These are phyloP conservation scores for Scortechinia acanthostroma DNA, from an alignment of 2,329 filamentous ascomycete species.

Conservation along the genomic window DNA sequence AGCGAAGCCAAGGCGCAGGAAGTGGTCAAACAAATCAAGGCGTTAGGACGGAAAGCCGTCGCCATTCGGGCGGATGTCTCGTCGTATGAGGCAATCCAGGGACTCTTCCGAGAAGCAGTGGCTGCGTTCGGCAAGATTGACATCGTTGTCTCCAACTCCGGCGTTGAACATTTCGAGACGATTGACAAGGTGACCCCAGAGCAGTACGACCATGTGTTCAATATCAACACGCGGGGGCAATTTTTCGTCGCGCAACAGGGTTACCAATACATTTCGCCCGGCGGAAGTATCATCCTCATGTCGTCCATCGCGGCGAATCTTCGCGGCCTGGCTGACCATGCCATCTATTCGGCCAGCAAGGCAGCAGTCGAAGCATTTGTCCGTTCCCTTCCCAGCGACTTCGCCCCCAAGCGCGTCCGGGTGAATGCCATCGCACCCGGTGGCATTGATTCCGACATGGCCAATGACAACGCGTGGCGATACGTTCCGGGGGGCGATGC, in stretches of 20 bases:
- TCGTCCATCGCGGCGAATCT: constrained; percentile 62
- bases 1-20: constrained; percentile 45
- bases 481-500: constrained; percentile 49
- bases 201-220: constrained; percentile 67
- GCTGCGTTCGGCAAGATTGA: constrained; percentile 63
- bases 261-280: constrained; percentile 62
- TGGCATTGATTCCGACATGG: constrained; percentile 74
- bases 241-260: constrained; percentile 75
- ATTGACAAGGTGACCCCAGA: constrained; percentile 64
- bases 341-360: constrained; percentile 66
- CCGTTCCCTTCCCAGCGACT: constrained; percentile 66
- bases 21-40: constrained; percentile 42
- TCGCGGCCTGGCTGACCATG: constrained; percentile 62
- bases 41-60: constrained; percentile 47
- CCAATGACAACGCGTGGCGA: constrained; percentile 62
- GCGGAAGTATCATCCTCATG: constrained; percentile 69
- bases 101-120: constrained; percentile 59
- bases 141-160: constrained; percentile 68
- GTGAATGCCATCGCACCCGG: constrained; percentile 69
- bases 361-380: constrained; percentile 69
- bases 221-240: constrained; percentile 64
- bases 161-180: constrained; percentile 66
- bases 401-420: constrained; percentile 60
- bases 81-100: constrained; percentile 46
- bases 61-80: constrained; percentile 61